These are phyloP conservation scores for Globisporangium okanoganense DNA, from an alignment of 352 stramenopile species.

Conservation along the genomic window DNA sequence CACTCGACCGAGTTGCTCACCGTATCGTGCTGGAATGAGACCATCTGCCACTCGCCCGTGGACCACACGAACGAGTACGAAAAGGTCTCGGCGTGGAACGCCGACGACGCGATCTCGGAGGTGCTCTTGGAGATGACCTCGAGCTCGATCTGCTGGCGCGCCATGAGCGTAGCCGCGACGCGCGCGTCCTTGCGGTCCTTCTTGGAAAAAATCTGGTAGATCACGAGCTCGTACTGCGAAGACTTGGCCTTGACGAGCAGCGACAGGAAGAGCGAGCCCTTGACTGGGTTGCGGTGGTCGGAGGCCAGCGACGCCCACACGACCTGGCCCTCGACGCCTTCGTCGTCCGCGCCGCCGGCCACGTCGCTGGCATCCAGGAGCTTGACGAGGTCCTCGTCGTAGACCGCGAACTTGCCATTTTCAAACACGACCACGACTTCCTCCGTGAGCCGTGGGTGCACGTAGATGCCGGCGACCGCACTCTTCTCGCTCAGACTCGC, in stretches of 20 bases:
- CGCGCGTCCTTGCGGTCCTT: conserved; percentile 34
- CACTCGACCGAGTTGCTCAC: conserved; percentile 40
- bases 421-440: conserved; percentile 66
- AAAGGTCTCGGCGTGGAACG: conserved; percentile 71
- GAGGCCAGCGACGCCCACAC: conserved; percentile 54
- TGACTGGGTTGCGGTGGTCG: conserved; percentile 50
- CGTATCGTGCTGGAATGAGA: conserved; percentile 45
- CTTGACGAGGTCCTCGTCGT: conserved; percentile 44
- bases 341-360: conserved; percentile 4
- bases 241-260: conserved; percentile 42
- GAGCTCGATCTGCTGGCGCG: conserved; percentile 28
- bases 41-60: conserved; percentile 51
- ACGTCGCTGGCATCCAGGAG: conserved; percentile 41
- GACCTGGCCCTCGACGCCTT: conserved; percentile 24
- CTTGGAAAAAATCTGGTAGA: conserved; percentile 47
- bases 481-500: conserved; percentile 27
- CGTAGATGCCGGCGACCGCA: conserved; percentile 40
- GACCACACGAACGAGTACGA: conserved; percentile 63
- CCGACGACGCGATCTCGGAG: conserved; percentile 31
- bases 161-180: conserved; percentile 27
- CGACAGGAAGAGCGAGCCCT: conserved; percentile 62
- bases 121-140: conserved; percentile 9
- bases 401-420: conserved; percentile 54
- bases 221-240: conserved; percentile 39
- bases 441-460: conserved; percentile 56